Evolutionary conservation across 2,329 filamentous ascomycete genomes (phyloP), one percentile per base, ranked within the genome.

Genomic region (Parafenestella ontariensis): DNA sequence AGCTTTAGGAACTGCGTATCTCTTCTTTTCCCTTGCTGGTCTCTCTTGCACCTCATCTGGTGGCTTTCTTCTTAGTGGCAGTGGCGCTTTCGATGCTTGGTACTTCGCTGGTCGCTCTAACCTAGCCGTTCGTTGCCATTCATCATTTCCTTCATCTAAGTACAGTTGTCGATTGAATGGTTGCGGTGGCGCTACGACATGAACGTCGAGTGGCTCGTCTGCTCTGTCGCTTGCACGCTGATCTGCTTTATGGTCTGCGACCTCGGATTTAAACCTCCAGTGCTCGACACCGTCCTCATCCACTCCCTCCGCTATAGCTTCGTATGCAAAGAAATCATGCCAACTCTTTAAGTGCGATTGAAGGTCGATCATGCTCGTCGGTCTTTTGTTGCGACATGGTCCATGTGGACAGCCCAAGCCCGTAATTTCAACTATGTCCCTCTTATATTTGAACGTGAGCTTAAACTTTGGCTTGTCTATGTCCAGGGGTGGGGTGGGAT

Each of bases 121-220:
- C 43, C 57, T 58, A 21, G 57, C 50, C 31, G 46, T 18, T 34
- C 46, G 48, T 29, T 62, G 58, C 52, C 44, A 69, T 36, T 69
- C 72, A 3, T 61, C 64, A 8, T 75, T 63, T 11, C 77, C 73
- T 20, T 73, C 74, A 11, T 58, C 46, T 5, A 78, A 51, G 54
- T 75, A 77, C 18, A 61, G 58, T 15, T 53, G 41, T 41, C 71
- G 56, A 51, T 79, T 70, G 52, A 80, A 79, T 0, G 72, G 68
- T 7, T 58, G 47, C 1, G 51, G 21, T 20, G 77, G 76, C 20
- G 71, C 68, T 31, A 76, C 48, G 63, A 75, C 74, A 9, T 33
- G 59, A 54, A 71, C 63, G 15, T 73, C 69, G 36, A 56, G 58
- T 0, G 66, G 64, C 39, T 72, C 69, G 6, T 65, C 54, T 0